Evolutionary conservation across 139 green algal genomes (phyloP), one percentile per base, ranked within the genome.

Genomic region (Chlamydomonas sphaeroides): DNA sequence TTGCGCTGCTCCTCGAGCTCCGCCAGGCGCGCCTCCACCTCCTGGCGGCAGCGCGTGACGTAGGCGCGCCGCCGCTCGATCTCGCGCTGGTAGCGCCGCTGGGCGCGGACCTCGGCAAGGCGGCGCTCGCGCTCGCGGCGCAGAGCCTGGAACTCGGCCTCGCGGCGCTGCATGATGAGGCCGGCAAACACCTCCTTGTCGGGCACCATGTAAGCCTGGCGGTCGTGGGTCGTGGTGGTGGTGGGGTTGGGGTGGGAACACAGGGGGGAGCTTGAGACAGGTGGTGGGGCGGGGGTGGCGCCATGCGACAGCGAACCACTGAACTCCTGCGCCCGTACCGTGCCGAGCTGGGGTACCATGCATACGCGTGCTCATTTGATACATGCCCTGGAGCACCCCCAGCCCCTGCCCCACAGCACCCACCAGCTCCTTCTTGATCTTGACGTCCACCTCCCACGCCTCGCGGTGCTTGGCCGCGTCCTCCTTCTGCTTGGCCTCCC

Each of bases 131-230:
- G 88, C 84, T 91, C 88, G 8, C 65, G 74, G 39, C 68, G 83
- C 63, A 85, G 81, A 30, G 30, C 83, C 88, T 84, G 93, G 88
- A 99, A 99, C 89, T 99, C 96, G n/a, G 93, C 96, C 28, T 91
- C 63, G 51, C 97, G 94, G 32, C 97, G 91, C 20, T 80, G 79
- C 71, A 96, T 92, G 65, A 98, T 92, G 21, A 84, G 45, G 20
- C 75, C 68, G 59, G 80, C 63, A 68, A 90, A 90, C 35, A 61
- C 65, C 15, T 67, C 71, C 77, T 90, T 90, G 62, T 90, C 86
- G 4, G 71, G 49, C 63, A 80, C 48, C 83, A 88, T 83, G 39
- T 69, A 45, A 3, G 65, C 56, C 77, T 75, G 65, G 11, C 20
- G 26, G 41, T 17, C 2, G 39, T 26, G 10, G 39, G 45, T 53